Percentiles rank a stretch among this genome's conserved stretches.
These are phyloP conservation scores for Boletus rufocinnamomeus DNA, from an alignment of 768 basidiomycete species.

Conservation along the genomic window DNA sequence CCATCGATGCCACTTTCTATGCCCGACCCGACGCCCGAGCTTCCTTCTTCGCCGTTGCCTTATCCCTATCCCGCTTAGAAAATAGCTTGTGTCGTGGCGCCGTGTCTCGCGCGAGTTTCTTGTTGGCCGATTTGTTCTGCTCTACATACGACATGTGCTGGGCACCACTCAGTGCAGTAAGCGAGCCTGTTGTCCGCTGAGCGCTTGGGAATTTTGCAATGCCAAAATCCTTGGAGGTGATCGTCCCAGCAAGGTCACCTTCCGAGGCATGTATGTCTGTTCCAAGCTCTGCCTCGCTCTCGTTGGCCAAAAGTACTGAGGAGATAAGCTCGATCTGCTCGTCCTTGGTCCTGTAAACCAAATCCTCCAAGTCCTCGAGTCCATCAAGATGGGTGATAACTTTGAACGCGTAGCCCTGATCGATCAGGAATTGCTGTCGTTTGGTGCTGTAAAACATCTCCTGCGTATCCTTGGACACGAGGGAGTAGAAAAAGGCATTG, in stretches of 20 bases:
- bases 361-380: slow-evolving; percentile 77
- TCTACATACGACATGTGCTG: slow-evolving; percentile 94
- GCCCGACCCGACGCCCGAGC: slow-evolving; percentile 35
- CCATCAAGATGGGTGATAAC: slow-evolving; percentile 98
- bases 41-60: slow-evolving; percentile 54
- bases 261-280: slow-evolving; percentile 81
- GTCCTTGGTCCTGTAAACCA: slow-evolving; percentile 88
- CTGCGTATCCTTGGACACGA: slow-evolving; percentile 98
- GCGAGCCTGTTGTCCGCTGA: slow-evolving; percentile 78
- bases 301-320: slow-evolving; percentile 87
- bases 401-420: slow-evolving; percentile 99
- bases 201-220: slow-evolving; percentile 59
- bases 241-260: slow-evolving; percentile 82
- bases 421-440: slow-evolving; percentile 97
- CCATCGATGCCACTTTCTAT: slow-evolving; percentile 16
- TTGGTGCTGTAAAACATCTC: slow-evolving; percentile 99
- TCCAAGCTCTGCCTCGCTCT: slow-evolving; percentile 86
- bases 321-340: slow-evolving; percentile 98
- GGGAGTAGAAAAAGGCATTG: slow-evolving; percentile 99
- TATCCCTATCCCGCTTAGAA: slow-evolving; percentile 79
- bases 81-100: slow-evolving; percentile 76
- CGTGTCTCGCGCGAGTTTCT: slow-evolving; percentile 58
- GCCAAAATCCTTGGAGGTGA: slow-evolving; percentile 88
- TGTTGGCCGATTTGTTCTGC: slow-evolving; percentile 90
- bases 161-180: slow-evolving; percentile 82